Evolutionary conservation across 1,284 basidiomycete genomes (phyloP).

Genomic region (Cryptococcus sp.): DNA sequence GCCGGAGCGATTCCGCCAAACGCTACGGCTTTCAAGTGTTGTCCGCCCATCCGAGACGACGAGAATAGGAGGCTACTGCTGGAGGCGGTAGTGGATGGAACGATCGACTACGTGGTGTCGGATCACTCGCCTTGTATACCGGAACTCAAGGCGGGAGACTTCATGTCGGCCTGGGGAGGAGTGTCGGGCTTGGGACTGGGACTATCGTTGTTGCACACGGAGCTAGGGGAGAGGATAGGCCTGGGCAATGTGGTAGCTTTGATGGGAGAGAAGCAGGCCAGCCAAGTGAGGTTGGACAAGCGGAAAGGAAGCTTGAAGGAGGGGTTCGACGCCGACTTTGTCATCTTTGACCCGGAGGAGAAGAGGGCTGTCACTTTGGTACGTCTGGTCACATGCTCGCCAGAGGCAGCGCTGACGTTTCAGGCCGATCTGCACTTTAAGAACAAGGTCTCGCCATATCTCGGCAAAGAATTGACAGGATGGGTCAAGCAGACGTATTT

Average conservation of each 20-base stretch:
- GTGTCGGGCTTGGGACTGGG: conserved; percentile 83
- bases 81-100: conserved; percentile 70
- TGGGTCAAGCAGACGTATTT: conserved; percentile 69
- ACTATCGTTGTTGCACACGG: conserved; percentile 77
- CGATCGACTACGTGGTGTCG: conserved; percentile 83
- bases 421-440: conserved; percentile 70
- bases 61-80: conserved; percentile 68
- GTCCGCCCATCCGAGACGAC: conserved; percentile 78
- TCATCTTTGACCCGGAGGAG: conserved; percentile 71
- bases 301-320: conserved; percentile 65
- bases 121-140: conserved; percentile 87
- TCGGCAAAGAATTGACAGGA: conserved; percentile 65
- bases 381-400: conserved; percentile 19
- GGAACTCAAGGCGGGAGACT: conserved; percentile 71
- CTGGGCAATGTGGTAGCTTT: conserved; percentile 66
- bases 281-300: conserved; percentile 64
- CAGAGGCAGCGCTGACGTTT: conserved; percentile 28
- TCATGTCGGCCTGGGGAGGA: conserved; percentile 89
- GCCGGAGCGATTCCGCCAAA: conserved; percentile 54
- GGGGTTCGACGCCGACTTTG: conserved; percentile 76
- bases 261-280: conserved; percentile 65
- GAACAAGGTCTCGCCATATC: conserved; percentile 86
- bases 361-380: conserved; percentile 56
- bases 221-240: conserved; percentile 50
- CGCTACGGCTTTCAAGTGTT: conserved; percentile 63